A percentile compares a stretch with the other conserved stretches of the same genome.
These are phyloP conservation scores for Zangia roseola DNA, from an alignment of 768 basidiomycete genomes.

Conservation along the genomic window DNA sequence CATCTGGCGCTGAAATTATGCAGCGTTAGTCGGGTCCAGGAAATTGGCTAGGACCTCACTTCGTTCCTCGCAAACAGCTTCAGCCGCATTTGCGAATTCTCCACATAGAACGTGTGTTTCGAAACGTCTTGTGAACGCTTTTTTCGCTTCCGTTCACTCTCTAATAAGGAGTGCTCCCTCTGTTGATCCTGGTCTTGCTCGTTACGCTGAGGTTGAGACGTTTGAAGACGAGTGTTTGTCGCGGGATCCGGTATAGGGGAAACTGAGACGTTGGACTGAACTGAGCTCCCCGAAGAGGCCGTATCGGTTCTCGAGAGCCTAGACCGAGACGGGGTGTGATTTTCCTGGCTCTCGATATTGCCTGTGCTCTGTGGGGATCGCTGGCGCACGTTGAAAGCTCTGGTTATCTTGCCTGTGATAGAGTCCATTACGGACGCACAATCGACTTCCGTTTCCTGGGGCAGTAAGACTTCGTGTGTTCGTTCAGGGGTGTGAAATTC, in stretches of 20 bases:
- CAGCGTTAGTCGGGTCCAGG: constrained; percentile 4
- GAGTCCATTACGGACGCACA: constrained; percentile 46
- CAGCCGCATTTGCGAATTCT: constrained; percentile 86
- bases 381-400: constrained; percentile 39
- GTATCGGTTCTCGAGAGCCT: constrained; percentile 14
- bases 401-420: constrained; percentile 46
- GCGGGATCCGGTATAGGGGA: constrained; percentile 79
- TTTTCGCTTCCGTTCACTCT: constrained; percentile 46
- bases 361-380: constrained; percentile 12
- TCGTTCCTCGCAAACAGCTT: constrained; percentile 88
- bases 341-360: constrained; percentile 6
- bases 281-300: constrained; percentile 34
- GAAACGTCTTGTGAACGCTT: constrained; percentile 63
- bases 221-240: constrained; percentile 57
- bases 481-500: constrained; percentile 21
- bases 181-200: constrained; percentile 23
- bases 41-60: constrained; percentile 35
- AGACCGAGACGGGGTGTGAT: not conserved
- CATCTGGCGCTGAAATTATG: constrained; percentile 75
- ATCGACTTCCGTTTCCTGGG: constrained; percentile 32
- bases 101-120: constrained; percentile 92
- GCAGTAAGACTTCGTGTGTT: constrained; percentile 17
- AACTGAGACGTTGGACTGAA: constrained; percentile 39
- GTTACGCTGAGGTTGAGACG: constrained; percentile 13
- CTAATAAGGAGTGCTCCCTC: constrained; percentile 8